Percentiles rank a stretch among this genome's conserved stretches.
phyloP scores from a whole-genome alignment of 331 rosid species.

The Ulmus americana region DNA sequence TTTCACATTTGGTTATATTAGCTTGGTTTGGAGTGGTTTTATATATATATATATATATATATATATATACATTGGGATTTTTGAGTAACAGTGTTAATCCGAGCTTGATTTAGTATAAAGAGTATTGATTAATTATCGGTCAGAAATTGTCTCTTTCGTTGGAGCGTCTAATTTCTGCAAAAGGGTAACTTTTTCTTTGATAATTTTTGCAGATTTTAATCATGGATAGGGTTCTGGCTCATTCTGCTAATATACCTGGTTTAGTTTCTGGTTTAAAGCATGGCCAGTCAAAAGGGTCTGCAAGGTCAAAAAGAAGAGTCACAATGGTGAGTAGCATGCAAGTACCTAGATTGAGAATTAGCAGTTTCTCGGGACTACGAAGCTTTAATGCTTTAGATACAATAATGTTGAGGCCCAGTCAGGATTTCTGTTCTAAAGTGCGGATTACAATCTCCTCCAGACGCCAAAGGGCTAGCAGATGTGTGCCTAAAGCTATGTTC shows the following conservation, averaged over 20 bases:
- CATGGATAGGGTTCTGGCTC: constrained; percentile 68
- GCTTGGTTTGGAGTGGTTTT: too few species aligned
- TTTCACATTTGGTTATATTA: too few species aligned
- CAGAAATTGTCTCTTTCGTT: too few species aligned
- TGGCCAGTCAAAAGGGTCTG: constrained; percentile 41
- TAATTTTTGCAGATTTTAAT: constrained; percentile 24
- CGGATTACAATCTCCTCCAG: constrained; percentile 31
- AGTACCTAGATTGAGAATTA: constrained; percentile 35
- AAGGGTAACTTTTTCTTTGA: not conserved
- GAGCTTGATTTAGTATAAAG: too few species aligned
- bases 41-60: too few species aligned
- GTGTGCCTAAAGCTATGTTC: constrained; percentile 74
- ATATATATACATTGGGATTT: too few species aligned
- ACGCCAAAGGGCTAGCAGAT: constrained; percentile 52
- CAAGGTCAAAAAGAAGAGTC: constrained; percentile 34
- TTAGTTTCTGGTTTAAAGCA: constrained; percentile 39
- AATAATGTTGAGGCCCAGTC: constrained; percentile 36
- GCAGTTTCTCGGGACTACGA: constrained; percentile 53
- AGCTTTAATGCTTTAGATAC: constrained; percentile 46
- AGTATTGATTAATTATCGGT: too few species aligned
- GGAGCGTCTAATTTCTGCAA: too few species aligned
- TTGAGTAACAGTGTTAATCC: too few species aligned
- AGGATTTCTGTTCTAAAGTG: constrained; percentile 40
- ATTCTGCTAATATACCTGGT: constrained; percentile 51
- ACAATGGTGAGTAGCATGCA: constrained; percentile 44